These are phyloP conservation scores for Dactylellina parvicollis DNA, from an alignment of 2,329 filamentous ascomycete genomes.

Conservation along the genomic window DNA sequence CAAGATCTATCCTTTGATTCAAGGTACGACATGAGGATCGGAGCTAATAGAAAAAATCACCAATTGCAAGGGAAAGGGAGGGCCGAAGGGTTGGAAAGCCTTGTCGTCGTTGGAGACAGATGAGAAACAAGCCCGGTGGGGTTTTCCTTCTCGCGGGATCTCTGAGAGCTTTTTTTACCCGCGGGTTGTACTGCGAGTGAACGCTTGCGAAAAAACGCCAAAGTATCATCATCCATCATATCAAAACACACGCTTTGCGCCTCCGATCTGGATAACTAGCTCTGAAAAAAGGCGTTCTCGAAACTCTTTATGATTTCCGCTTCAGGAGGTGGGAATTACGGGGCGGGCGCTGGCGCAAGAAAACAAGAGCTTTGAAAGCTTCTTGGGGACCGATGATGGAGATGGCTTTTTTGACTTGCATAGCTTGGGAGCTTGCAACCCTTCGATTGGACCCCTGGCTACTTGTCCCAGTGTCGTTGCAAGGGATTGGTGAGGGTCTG, in stretches of 20 bases:
- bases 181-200: no score
- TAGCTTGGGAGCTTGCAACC: no score
- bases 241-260: no score
- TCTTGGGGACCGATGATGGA: slow-evolving; percentile 10
- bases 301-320: not conserved
- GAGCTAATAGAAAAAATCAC: slow-evolving; percentile 13
- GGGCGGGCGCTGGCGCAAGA: not conserved
- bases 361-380: not conserved
- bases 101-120: no score
- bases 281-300: not conserved
- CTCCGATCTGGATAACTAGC: no score
- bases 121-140: no score
- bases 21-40: slow-evolving; percentile 3
- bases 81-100: no score
- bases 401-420: slow-evolving; percentile 15
- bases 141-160: no score
- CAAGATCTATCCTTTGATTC: slow-evolving; percentile 1
- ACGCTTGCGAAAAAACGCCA: no score
- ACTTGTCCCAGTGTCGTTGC: not conserved
- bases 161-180: no score
- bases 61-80: no score
- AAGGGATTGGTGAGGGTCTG: slow-evolving; percentile 5
- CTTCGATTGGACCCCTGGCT: slow-evolving; percentile 9
- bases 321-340: not conserved
- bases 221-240: no score